A percentile compares a stretch with the other conserved stretches of the same genome.
Evolutionary conservation across 495 filamentous ascomycete genomes (phyloP).

Genomic region (Neurospora sp.): DNA sequence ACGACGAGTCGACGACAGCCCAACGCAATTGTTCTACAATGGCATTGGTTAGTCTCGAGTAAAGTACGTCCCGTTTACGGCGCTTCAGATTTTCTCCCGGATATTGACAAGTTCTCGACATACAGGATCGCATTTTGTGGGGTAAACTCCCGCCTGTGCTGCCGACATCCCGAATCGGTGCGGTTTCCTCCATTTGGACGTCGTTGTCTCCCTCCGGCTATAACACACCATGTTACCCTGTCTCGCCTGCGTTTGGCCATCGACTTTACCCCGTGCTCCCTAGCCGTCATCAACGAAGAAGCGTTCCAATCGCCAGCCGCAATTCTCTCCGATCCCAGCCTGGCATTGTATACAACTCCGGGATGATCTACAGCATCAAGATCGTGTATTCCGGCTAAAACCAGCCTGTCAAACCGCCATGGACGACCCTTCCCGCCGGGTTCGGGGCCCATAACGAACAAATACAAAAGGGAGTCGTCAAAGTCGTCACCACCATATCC

Average conservation of each 20-base stretch:
- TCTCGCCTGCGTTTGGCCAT: not conserved
- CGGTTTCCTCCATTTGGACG: not conserved
- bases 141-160: not conserved
- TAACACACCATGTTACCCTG: not conserved
- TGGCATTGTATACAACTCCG: not conserved
- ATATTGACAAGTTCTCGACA: not conserved
- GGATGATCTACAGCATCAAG: not conserved
- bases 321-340: not conserved
- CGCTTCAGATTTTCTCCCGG: not conserved
- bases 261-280: not conserved
- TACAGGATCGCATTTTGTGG: not conserved
- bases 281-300: not conserved
- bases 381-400: not conserved
- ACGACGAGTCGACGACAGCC: not conserved
- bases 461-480: not conserved
- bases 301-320: not conserved
- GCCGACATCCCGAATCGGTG: not conserved
- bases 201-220: not conserved
- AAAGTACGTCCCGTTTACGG: not conserved
- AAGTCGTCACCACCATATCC: not conserved
- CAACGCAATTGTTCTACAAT: not conserved
- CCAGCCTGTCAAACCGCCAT: not conserved
- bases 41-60: not conserved
- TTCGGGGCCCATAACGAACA: not conserved
- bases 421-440: not conserved